Evolutionary conservation across 352 stramenopile species (phyloP).

Genomic region (Thraustotheca clavata): DNA sequence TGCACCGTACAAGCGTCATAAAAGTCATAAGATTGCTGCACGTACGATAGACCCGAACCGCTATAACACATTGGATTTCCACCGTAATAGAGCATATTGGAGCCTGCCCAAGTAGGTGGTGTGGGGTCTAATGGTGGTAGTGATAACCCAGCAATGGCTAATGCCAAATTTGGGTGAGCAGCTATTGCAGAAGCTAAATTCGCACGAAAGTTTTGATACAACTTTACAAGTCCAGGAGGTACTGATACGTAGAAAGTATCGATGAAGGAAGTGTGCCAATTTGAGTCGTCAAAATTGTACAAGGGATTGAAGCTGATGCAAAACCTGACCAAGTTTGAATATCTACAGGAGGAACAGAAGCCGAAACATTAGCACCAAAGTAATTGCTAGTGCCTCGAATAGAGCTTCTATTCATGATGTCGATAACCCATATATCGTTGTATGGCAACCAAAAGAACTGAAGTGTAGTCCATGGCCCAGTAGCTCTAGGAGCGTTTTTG

Average conservation of each 20-base stretch:
- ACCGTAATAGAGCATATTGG: not conserved
- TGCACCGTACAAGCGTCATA: not conserved
- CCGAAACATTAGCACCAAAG: not conserved
- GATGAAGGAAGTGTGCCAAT: not conserved
- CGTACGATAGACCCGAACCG: not conserved
- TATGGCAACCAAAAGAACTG: not conserved
- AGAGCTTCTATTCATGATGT: not conserved
- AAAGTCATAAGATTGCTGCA: constrained; percentile 3
- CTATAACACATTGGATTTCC: constrained; percentile 6
- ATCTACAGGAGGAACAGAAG: not conserved
- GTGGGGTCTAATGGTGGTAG: not conserved
- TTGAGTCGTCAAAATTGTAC: not conserved
- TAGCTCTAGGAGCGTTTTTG: not conserved
- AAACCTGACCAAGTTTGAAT: not conserved
- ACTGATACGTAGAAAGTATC: not conserved
- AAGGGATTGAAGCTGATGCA: not conserved
- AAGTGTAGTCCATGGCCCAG: not conserved
- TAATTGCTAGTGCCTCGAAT: not conserved
- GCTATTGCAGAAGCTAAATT: not conserved
- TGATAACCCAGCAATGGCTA: not conserved
- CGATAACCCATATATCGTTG: not conserved
- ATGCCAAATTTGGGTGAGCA: not conserved
- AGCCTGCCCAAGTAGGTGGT: not conserved
- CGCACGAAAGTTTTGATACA: not conserved
- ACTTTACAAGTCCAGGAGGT: not conserved